Evolutionary conservation across 345 rosid genomes (phyloP), one percentile per base, ranked within the genome.

Genomic region (Eucalyptus shirleyi): DNA sequence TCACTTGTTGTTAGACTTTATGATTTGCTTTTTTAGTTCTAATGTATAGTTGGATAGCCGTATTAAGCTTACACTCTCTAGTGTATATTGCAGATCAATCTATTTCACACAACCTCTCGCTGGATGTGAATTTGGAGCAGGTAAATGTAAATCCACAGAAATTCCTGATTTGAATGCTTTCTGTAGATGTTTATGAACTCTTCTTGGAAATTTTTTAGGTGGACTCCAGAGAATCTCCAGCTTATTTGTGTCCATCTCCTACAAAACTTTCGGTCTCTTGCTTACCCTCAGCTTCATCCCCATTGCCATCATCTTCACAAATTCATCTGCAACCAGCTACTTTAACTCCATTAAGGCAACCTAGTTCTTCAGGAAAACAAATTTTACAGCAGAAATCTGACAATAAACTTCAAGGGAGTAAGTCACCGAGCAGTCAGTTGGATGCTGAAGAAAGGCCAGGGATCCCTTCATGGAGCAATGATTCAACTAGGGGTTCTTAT

Each of bases 61-160:
- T 51, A 9, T 34, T 80, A 32, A 9, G 42, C 55, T 87, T 67
- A 90, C 47, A 18, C 88, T 87, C 40, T 50, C 88, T 87, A 87
- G 4, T 60, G 7, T 87, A 6, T 90, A 14, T 93, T 53, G 91
- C 99, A 98, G 99, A 94, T 93, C 94, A 91, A 90, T 94, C 97
- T 87, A 93, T 95, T 89, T 94, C 95, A 32, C 94, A 96, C 90
- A 92, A 93, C 91, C 60, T 94, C 86, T 95, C 95, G 23, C 90
- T 94, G 94, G 97, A 96, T 81, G 91, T 92, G 69, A 96, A 91
- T 87, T 89, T 93, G 85, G 96, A 94, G 89, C 98, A 94, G 99
- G 99, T 96, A 94, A 86, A 59, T 59, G 24, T 90, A 87, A 90
- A 91, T 88, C 86, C 45, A 40, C 37, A 56, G 87, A 62, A 85